Evolutionary conservation across 495 filamentous ascomycete species (phyloP).

Genomic region (Letharia lupina): DNA sequence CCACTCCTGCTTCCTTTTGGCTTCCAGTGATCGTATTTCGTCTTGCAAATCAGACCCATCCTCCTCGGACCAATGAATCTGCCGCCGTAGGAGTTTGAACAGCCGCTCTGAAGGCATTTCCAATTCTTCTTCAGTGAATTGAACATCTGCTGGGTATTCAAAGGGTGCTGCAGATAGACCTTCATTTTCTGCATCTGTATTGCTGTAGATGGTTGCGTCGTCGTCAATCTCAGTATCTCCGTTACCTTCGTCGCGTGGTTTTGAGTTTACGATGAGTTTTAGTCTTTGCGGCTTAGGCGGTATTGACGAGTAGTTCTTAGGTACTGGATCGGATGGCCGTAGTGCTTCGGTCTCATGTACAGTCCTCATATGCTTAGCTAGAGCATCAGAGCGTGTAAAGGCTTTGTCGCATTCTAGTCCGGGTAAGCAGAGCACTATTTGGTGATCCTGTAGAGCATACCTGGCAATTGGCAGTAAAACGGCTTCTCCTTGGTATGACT

Average conservation of each 20-base stretch:
- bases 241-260: constrained; percentile 43
- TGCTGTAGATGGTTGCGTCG: constrained; percentile 38
- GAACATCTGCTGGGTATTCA: constrained; percentile 50
- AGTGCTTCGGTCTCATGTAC: constrained; percentile 95
- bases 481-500: constrained; percentile 98
- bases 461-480: constrained; percentile 90
- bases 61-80: constrained; percentile 72
- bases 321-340: constrained; percentile 77
- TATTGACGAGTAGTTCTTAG: constrained; percentile 58
- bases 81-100: constrained; percentile 62
- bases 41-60: constrained; percentile 54
- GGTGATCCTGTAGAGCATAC: constrained; percentile 38
- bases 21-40: constrained; percentile 55
- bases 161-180: constrained; percentile 14
- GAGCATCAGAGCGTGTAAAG: constrained; percentile 92
- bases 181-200: constrained; percentile 16
- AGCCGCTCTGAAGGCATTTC: constrained; percentile 59
- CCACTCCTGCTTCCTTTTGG: constrained; percentile 68
- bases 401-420: constrained; percentile 88
- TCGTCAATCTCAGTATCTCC: constrained; percentile 42
- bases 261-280: constrained; percentile 56
- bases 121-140: constrained; percentile 68
- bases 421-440: constrained; percentile 2
- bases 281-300: constrained; percentile 50
- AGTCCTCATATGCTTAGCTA: constrained; percentile 97